Evolutionary conservation across 2,329 filamentous ascomycete genomes (phyloP).

Genomic region (Aureobasidium melanogenum): DNA sequence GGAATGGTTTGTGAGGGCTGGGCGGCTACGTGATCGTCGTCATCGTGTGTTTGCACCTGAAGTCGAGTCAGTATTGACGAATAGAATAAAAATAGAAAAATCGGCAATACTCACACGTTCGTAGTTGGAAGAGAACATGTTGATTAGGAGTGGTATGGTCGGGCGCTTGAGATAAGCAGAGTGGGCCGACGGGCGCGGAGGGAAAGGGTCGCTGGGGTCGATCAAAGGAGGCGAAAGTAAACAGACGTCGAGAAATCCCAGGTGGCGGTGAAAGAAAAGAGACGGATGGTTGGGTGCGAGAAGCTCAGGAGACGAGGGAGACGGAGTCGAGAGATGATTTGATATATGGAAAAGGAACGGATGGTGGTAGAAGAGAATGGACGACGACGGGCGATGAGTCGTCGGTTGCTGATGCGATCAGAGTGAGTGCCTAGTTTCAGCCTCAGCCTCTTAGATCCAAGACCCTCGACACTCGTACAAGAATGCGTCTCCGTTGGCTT

Average conservation of each 20-base stretch:
- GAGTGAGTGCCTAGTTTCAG: background rate
- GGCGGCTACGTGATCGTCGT: slow-evolving; percentile 25
- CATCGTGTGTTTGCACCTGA: slow-evolving; percentile 37
- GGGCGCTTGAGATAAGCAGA: background rate
- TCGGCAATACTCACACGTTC: slow-evolving; percentile 30
- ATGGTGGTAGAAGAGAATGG: slow-evolving; percentile 6
- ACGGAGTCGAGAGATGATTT: background rate
- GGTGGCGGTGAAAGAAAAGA: background rate
- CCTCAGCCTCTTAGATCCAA: background rate
- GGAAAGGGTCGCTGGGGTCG: background rate
- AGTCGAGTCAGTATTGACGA: background rate
- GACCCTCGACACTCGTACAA: background rate
- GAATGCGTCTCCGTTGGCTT: background rate
- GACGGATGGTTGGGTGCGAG: background rate
- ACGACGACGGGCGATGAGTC: background rate
- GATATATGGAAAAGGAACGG: background rate
- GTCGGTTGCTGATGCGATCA: background rate
- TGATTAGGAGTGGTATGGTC: background rate
- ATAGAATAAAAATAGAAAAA: background rate
- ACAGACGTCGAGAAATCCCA: background rate
- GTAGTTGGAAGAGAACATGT: slow-evolving; percentile 39
- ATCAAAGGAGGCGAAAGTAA: background rate
- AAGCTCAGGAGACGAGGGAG: background rate
- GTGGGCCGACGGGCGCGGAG: background rate
- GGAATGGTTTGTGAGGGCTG: slow-evolving; percentile 29